Percentiles rank a stretch among this genome's conserved stretches.
These are phyloP conservation scores for Scleroderma citrinum DNA, from an alignment of 768 basidiomycete species.

Conservation along the genomic window DNA sequence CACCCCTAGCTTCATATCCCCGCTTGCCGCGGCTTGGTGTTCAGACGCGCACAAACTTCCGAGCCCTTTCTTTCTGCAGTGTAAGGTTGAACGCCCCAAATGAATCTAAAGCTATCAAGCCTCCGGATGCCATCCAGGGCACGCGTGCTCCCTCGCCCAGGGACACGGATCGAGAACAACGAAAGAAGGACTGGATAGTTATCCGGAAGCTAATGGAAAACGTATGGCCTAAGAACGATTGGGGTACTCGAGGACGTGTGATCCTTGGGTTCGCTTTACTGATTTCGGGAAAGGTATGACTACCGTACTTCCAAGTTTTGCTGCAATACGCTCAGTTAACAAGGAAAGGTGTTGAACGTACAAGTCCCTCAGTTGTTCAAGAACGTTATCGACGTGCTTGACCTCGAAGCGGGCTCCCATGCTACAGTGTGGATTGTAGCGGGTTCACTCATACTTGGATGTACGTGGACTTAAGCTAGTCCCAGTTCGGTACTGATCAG, in stretches of 20 bases:
- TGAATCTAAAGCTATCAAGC: neutral
- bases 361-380: constrained; percentile 99
- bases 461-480: constrained; percentile 40
- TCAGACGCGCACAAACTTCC: neutral
- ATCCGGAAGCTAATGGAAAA: constrained; percentile 77
- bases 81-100: constrained; percentile 5
- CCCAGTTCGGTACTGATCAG: neutral
- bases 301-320: neutral
- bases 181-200: constrained; percentile 81
- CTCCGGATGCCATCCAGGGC: neutral
- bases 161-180: constrained; percentile 40
- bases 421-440: constrained; percentile 89
- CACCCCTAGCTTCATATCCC: constrained; percentile 1
- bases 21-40: constrained; percentile 1
- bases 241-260: constrained; percentile 77
- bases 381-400: constrained; percentile 81
- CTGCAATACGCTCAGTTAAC: neutral
- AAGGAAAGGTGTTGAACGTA: constrained; percentile 79
- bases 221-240: constrained; percentile 89
- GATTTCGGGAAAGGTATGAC: constrained; percentile 75
- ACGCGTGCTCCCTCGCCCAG: constrained; percentile 5
- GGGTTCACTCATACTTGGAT: constrained; percentile 86
- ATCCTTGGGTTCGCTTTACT: constrained; percentile 76
- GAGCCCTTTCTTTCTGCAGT: constrained; percentile 15
- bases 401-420: constrained; percentile 66